phyloP scores from a whole-genome alignment of 176 grass and related monocot species.

The Musa beccarii region DNA sequence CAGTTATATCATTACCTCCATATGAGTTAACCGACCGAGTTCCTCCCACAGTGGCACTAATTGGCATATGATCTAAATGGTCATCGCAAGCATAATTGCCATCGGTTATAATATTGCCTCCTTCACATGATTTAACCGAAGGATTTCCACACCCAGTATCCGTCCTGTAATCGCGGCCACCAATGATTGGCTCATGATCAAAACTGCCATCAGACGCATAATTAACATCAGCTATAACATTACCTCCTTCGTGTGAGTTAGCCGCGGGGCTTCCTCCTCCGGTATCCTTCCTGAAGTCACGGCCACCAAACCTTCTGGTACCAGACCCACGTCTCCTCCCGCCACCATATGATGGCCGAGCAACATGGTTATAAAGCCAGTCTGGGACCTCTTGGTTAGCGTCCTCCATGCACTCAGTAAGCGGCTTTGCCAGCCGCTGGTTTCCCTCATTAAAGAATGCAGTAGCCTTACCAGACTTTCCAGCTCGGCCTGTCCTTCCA shows the following conservation, averaged over 20 bases:
- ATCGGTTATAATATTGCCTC: not conserved
- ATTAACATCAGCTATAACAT: not conserved
- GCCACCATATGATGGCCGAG: slow-evolving; percentile 24
- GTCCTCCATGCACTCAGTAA: slow-evolving; percentile 54
- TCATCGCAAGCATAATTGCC: not conserved
- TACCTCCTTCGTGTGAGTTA: slow-evolving; percentile 9
- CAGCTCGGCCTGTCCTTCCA: slow-evolving; percentile 75
- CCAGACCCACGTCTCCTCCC: slow-evolving; percentile 23
- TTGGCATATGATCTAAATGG: too few species aligned
- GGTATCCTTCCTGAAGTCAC: slow-evolving; percentile 18
- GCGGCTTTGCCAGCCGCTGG: slow-evolving; percentile 37
- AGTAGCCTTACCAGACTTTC: slow-evolving; percentile 58
- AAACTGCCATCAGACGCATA: too few species aligned
- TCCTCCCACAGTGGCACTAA: too few species aligned
- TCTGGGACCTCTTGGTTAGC: slow-evolving; percentile 52
- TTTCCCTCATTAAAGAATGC: slow-evolving; percentile 59
- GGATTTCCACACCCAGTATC: not conserved
- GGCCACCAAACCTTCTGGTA: slow-evolving; percentile 17
- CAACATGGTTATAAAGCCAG: slow-evolving; percentile 42
- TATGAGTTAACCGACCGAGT: not conserved
- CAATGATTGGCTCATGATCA: not conserved
- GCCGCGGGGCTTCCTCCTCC: too few species aligned
- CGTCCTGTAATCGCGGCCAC: slow-evolving; percentile 22
- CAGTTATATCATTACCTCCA: not conserved
- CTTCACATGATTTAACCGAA: slow-evolving; percentile 2